Evolutionary conservation across 2,329 filamentous ascomycete species (phyloP).

Genomic region (Penicillium janthinellum): DNA sequence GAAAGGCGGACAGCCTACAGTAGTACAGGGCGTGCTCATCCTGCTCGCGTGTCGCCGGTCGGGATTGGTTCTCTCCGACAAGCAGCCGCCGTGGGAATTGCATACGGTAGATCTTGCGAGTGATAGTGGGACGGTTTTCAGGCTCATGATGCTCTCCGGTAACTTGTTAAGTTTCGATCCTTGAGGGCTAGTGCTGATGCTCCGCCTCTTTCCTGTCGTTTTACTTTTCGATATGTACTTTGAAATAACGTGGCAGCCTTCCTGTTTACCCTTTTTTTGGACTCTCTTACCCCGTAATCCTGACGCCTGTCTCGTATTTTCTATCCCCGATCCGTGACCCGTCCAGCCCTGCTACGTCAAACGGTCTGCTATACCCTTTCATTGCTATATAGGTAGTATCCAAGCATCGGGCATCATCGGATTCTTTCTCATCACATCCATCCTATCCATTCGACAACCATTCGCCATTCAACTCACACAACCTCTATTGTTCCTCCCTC

Average conservation of each 20-base stretch:
- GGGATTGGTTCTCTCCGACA: conserved; percentile 9
- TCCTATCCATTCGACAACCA: neutral
- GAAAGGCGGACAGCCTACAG: too few species aligned
- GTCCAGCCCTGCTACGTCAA: neutral
- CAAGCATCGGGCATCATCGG: neutral
- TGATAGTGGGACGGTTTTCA: neutral
- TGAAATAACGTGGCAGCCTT: neutral
- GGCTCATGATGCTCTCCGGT: neutral
- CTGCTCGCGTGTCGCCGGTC: neutral
- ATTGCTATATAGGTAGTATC: neutral
- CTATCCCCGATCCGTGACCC: neutral
- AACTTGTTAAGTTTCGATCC: neutral
- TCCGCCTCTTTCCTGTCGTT: neutral
- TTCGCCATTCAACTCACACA: too few species aligned
- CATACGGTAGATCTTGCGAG: neutral
- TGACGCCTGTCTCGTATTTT: neutral
- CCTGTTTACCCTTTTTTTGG: neutral
- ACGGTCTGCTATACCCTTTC: neutral
- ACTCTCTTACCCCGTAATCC: neutral
- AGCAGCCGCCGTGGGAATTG: neutral
- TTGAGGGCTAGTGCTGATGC: neutral
- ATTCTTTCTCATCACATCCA: neutral
- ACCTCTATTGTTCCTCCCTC: neutral
- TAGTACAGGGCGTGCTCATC: neutral
- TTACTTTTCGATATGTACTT: neutral